These are phyloP conservation scores for Suillus subalutaceus DNA, from an alignment of 768 basidiomycete species.

Conservation along the genomic window DNA sequence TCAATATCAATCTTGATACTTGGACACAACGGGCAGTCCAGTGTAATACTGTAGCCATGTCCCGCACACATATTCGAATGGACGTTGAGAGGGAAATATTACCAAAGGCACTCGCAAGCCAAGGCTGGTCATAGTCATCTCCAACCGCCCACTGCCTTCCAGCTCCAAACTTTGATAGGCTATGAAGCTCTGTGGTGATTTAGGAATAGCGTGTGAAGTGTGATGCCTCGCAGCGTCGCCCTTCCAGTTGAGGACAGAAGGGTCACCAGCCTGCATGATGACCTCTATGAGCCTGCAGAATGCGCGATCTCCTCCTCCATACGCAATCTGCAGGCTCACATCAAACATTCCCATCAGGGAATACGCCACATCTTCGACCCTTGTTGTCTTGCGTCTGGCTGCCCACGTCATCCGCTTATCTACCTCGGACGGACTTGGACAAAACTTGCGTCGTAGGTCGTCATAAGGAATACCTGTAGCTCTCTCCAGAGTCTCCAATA, in stretches of 20 bases:
- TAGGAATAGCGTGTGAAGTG: not conserved
- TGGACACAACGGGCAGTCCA: not conserved
- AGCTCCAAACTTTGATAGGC: not conserved
- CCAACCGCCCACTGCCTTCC: not conserved
- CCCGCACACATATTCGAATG: not conserved
- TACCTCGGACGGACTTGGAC: not conserved
- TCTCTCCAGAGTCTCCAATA: constrained; percentile 2
- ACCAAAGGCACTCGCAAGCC: not conserved
- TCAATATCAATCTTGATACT: not conserved
- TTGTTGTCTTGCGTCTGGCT: constrained; percentile 19
- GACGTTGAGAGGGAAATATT: not conserved
- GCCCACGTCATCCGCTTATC: constrained; percentile 18
- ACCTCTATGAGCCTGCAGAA: constrained; percentile 15
- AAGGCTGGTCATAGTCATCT: constrained; percentile 4
- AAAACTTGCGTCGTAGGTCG: constrained; percentile 1
- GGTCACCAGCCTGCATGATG: constrained; percentile 13
- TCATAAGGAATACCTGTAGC: not conserved
- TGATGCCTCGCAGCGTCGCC: not conserved
- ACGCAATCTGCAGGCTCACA: constrained; percentile 16
- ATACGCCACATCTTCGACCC: constrained; percentile 22
- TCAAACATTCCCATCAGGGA: constrained; percentile 20
- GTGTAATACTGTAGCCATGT: not conserved
- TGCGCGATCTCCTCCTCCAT: constrained; percentile 18
- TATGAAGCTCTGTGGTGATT: not conserved
- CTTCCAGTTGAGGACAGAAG: constrained; percentile 11